These are phyloP conservation scores for Leptosphaerulina australis DNA, from an alignment of 2,329 filamentous ascomycete species.

Conservation along the genomic window DNA sequence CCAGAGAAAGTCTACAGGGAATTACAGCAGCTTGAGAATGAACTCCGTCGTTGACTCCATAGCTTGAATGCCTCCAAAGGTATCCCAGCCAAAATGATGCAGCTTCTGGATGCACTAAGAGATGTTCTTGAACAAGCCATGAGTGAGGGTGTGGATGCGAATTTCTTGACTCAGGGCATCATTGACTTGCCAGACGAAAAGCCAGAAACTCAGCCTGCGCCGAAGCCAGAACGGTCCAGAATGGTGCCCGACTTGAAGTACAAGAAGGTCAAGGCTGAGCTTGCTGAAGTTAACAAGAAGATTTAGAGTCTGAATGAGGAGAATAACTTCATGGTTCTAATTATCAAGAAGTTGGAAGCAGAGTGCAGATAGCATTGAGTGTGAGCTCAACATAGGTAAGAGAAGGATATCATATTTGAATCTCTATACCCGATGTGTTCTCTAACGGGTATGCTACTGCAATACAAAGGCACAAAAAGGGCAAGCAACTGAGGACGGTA, in stretches of 20 bases:
- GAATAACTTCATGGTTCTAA: slow-evolving; percentile 26
- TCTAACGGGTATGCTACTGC: too few species aligned
- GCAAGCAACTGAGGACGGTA: neutral
- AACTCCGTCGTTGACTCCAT: slow-evolving; percentile 23
- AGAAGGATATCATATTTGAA: neutral
- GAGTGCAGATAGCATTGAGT: neutral
- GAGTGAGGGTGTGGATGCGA: slow-evolving; percentile 11
- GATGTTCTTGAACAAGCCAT: slow-evolving; percentile 19
- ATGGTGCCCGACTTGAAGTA: slow-evolving; percentile 23
- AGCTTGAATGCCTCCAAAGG: slow-evolving; percentile 24
- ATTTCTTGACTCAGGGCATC: slow-evolving; percentile 18
- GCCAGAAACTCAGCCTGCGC: slow-evolving; percentile 5
- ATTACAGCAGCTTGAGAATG: slow-evolving; percentile 21
- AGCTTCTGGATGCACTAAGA: slow-evolving; percentile 25
- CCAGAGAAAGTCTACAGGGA: slow-evolving; percentile 28
- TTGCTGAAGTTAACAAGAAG: slow-evolving; percentile 19
- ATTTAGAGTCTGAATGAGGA: slow-evolving; percentile 29
- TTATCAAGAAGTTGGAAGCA: slow-evolving; percentile 21
- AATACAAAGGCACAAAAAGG: neutral
- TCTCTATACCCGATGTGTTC: neutral
- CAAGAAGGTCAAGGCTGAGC: slow-evolving; percentile 21
- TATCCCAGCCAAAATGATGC: slow-evolving; percentile 26
- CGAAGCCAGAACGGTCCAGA: slow-evolving; percentile 17
- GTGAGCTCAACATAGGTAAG: neutral
- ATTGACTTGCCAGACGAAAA: slow-evolving; percentile 17